Evolutionary conservation across 2,329 filamentous ascomycete species (phyloP), one percentile per base, ranked within the genome.

Genomic region (Sodiomyces alkalinus): DNA sequence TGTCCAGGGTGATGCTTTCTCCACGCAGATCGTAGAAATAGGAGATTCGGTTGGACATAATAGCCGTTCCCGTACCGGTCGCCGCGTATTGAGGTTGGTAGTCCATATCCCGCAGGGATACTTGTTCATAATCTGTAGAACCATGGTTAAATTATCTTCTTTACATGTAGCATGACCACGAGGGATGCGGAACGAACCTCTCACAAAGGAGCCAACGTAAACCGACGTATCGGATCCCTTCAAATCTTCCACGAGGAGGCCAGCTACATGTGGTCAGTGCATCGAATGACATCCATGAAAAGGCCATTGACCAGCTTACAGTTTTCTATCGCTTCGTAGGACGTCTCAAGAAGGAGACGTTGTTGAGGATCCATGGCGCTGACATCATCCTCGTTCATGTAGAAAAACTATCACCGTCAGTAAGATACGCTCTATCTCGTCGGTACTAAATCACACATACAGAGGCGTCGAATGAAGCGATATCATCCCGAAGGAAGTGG

Each of bases 1-100:
- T 73, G 29, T 74, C 68, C 10, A 74, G 46, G 0, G 64, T 70
- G 44, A 71, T 55, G 38, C 63, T 68, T 2, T 67, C 63, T 0
- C 68, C 68, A 9, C 55, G 52, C 11, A 72, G 47, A 36, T 72
- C 58, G 42, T 66, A 68, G 33, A 54, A 60, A 40, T 70, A 64
- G 0, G 64, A 69, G 9, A 72, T 54, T 1, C 66, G 55, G 39
- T 71, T 72, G 3, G 64, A 55, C 45, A 69, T 53, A 30, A 69
- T 62, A 32, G 63, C 60, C 25, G 59, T 58, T 4, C 60, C 61
- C 12, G 60, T 63, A 6, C 66, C 66, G 0, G 62, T 68, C 6
- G 64, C 62, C 22, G 62, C 58, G 44, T 68, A 62, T 30, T 59
- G 53, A 0, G 63, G 62, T 20, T 58, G 55, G 39, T 52, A 59